Evolutionary conservation across 345 rosid genomes (phyloP), one percentile per base, ranked within the genome.

Genomic region (Citrus mangshanensis): DNA sequence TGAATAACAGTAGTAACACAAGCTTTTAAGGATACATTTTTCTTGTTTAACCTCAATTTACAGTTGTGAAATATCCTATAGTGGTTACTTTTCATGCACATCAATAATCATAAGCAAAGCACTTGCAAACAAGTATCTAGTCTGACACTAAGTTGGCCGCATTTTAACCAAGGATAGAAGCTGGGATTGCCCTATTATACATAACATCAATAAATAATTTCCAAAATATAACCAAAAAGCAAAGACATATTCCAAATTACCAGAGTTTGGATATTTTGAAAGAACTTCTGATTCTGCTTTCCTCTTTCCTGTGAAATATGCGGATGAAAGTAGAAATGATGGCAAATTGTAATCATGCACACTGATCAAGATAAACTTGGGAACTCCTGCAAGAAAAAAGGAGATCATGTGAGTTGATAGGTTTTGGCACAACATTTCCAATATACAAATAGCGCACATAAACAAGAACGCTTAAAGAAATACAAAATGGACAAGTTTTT

Each of bases 311-410:
- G 96, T 89, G 85, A 95, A 95, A 86, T 93, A 93, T 83, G 92
- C 94, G 3, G 86, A 87, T 46, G 89, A 84, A 71, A 95, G 96
- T 32, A 93, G 27, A 90, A 95, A 93, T 24, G 99, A 82, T 21
- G 98, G 98, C 49, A 93, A 89, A 85, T 92, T 95, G 91, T 92
- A 95, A 35, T 93, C 98, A 69, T 93, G 98, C 72, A 93, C 98
- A 2, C 95, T 90, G 79, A 93, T 91, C 82, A 93, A 83, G 84
- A 93, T 82, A 55, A 93, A 95, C 82, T 93, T 95, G 35, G 95
- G 95, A 85, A 88, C 87, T 56, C 98, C 97, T 93, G 86, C 81
- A 82, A 59, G 49, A 42, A 75, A 75, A 79, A 34, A 79, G 22
- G 18, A 66, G 58, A 35, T 25, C 5, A 59, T 40, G 40, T 71